These are phyloP conservation scores for Huntiella abstrusa DNA, from an alignment of 2,329 filamentous ascomycete species.

Conservation along the genomic window DNA sequence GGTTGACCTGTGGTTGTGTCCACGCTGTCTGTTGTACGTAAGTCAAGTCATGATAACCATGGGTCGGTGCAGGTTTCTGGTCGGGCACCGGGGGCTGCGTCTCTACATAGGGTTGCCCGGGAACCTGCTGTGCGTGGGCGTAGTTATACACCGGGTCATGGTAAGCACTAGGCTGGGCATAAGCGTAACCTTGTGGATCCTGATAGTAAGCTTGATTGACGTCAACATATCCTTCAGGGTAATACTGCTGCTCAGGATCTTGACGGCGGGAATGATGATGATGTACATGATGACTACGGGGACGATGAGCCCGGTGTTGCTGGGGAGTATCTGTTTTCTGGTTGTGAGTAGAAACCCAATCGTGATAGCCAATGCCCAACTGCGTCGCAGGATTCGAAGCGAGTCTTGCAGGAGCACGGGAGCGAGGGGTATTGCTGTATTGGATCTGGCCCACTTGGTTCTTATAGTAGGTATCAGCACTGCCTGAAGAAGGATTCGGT, in stretches of 20 bases:
- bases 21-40: too few species aligned
- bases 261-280: not conserved
- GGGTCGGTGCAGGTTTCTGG: too few species aligned
- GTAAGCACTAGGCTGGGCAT: not conserved
- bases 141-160: too few species aligned
- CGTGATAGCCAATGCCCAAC: too few species aligned
- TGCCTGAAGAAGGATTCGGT: not conserved
- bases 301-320: not conserved
- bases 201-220: not conserved
- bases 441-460: not conserved
- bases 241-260: not conserved
- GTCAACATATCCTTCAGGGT: conserved; percentile 1
- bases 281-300: not conserved
- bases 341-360: too few species aligned
- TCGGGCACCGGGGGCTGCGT: too few species aligned
- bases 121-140: too few species aligned
- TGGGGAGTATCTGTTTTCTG: too few species aligned
- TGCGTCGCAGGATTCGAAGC: not conserved
- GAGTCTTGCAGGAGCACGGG: not conserved
- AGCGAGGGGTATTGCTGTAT: not conserved
- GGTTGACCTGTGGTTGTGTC: too few species aligned
- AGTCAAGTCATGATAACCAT: too few species aligned
- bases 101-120: too few species aligned
- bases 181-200: not conserved
- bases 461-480: too few species aligned